These are phyloP conservation scores for Leucaena leucocephala DNA, from an alignment of 306 rosid species.

Conservation along the genomic window DNA sequence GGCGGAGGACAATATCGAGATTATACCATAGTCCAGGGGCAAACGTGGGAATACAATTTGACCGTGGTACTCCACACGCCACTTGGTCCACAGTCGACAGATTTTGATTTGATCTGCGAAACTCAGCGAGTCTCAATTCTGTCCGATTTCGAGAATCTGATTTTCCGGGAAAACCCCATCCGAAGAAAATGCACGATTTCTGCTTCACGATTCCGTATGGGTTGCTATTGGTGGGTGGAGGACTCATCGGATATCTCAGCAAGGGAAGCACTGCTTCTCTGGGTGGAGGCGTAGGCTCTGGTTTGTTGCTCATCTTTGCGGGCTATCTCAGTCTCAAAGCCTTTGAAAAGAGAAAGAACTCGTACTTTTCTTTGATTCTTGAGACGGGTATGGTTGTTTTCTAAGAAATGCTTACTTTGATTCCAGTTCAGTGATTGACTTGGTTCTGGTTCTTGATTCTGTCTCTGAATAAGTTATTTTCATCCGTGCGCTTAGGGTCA, in stretches of 20 bases:
- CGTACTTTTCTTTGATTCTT: slow-evolving; percentile 57
- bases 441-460: background rate
- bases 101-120: slow-evolving; percentile 3
- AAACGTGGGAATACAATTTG: slow-evolving; percentile 19
- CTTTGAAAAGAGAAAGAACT: slow-evolving; percentile 66
- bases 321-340: slow-evolving; percentile 83
- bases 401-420: slow-evolving; percentile 1
- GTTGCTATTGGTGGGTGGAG: slow-evolving; percentile 66
- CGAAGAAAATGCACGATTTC: slow-evolving; percentile 81
- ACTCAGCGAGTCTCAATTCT: background rate
- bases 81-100: background rate
- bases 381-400: slow-evolving; percentile 56
- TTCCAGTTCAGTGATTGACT: background rate
- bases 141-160: slow-evolving; percentile 25
- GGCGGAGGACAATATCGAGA: background rate
- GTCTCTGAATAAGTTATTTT: background rate
- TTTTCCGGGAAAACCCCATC: slow-evolving; percentile 37
- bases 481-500: background rate
- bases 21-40: slow-evolving; percentile 3
- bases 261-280: slow-evolving; percentile 82
- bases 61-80: slow-evolving; percentile 44
- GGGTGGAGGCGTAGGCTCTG: slow-evolving; percentile 67
- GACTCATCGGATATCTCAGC: slow-evolving; percentile 60
- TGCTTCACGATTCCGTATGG: slow-evolving; percentile 93
- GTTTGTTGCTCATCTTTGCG: slow-evolving; percentile 67